These are phyloP conservation scores for Tolypocladium ovalisporum DNA, from an alignment of 2,329 filamentous ascomycete genomes.

Conservation along the genomic window DNA sequence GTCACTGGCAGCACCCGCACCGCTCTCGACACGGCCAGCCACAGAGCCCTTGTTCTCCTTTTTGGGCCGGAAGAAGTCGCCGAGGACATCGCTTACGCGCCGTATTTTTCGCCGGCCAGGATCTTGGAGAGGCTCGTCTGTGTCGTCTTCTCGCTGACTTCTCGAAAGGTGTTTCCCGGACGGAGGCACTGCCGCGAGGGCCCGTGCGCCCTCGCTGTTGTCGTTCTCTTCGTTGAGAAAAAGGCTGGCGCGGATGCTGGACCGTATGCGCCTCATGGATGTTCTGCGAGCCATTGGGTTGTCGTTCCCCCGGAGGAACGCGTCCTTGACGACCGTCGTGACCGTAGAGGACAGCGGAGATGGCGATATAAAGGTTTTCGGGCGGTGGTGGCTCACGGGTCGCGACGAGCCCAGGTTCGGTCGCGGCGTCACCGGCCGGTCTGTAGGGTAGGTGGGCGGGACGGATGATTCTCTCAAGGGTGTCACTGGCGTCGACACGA, in stretches of 20 bases:
- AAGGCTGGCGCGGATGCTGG: slow-evolving; percentile 41
- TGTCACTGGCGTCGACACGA: slow-evolving; percentile 15
- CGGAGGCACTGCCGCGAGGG: slow-evolving; percentile 9
- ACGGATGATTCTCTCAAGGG: slow-evolving; percentile 18
- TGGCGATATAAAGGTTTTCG: slow-evolving; percentile 44
- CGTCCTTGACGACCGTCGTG: slow-evolving; percentile 46
- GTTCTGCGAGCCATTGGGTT: slow-evolving; percentile 27
- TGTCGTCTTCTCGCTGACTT: slow-evolving; percentile 9
- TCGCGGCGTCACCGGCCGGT: slow-evolving; percentile 17
- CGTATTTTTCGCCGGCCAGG: slow-evolving; percentile 19
- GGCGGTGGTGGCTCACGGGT: slow-evolving; percentile 16
- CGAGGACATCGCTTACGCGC: slow-evolving; percentile 30
- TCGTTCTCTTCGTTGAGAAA: slow-evolving; percentile 39
- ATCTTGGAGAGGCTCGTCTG: slow-evolving; percentile 6
- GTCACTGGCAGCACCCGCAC: not conserved
- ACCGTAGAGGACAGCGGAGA: slow-evolving; percentile 50
- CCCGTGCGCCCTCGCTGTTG: slow-evolving; percentile 9
- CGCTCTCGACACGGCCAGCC: not conserved
- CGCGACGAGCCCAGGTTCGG: slow-evolving; percentile 16
- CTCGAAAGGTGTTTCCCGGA: slow-evolving; percentile 15
- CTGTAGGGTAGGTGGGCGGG: slow-evolving; percentile 9
- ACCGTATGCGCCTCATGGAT: slow-evolving; percentile 35
- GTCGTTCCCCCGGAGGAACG: slow-evolving; percentile 35
- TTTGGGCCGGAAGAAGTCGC: slow-evolving; percentile 25
- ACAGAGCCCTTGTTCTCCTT: slow-evolving; percentile 18